Percentiles rank a stretch among this genome's conserved stretches.
phyloP scores from a whole-genome alignment of 169 alveolate species.

The Haemoproteus tartakovskyi region DNA sequence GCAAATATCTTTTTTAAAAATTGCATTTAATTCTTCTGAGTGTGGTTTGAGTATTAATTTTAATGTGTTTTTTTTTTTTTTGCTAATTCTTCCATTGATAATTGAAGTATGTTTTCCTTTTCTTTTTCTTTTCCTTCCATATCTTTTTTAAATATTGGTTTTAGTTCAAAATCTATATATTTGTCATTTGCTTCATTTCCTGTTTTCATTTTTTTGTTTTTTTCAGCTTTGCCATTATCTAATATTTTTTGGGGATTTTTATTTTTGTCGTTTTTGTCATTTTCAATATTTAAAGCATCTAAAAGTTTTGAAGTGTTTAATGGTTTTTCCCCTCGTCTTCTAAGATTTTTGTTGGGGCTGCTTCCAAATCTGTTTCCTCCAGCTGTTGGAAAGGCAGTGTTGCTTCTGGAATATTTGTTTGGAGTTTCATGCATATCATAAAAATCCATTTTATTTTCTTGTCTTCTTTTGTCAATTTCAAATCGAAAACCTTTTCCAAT shows the following conservation, averaged over 20 bases:
- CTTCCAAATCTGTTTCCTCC: no score
- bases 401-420: no score
- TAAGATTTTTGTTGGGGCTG: no score
- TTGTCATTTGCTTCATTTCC: no score
- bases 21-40: constrained; percentile 40
- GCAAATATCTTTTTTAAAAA: constrained; percentile 13
- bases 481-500: no score
- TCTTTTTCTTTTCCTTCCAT: no score
- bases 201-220: not conserved
- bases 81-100: constrained; percentile 22
- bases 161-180: constrained; percentile 60
- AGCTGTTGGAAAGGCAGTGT: no score
- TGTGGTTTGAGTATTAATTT: constrained; percentile 17
- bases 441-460: no score
- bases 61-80: constrained; percentile 54
- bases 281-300: not conserved
- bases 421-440: no score
- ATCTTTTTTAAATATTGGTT: constrained; percentile 16
- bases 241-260: not conserved
- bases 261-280: not conserved
- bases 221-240: not conserved
- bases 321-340: no score
- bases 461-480: no score
- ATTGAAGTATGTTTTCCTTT: not conserved
- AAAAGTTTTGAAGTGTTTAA: no score